Conservation (phyloP, 345 rosid species). For the Melastoma malabathricum region DNA sequence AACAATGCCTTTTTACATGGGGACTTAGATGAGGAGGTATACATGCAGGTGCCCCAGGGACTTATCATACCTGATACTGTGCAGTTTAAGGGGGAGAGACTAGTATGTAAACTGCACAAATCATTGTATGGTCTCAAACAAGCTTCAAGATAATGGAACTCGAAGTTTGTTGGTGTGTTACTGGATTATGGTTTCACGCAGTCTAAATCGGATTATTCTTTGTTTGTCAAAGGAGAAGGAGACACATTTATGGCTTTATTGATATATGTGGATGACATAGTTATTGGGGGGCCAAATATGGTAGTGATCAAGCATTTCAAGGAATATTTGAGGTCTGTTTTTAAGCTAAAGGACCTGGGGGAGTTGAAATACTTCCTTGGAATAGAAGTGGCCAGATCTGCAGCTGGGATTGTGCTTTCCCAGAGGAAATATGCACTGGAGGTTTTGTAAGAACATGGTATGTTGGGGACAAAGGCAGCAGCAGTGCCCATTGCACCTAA, state of each 20-base stretch:
- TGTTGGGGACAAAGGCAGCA: not conserved
- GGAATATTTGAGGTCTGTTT: not conserved
- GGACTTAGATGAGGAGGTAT: no score
- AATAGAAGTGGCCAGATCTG: not conserved
- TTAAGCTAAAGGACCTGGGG: not conserved
- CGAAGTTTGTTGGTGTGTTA: no score
- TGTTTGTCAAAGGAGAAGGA: not conserved
- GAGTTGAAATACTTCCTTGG: not conserved
- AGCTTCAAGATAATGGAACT: not conserved
- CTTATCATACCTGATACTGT: not conserved
- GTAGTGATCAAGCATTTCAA: no score
- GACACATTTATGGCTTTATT: no score
- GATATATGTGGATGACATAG: not conserved
- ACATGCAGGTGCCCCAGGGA: not conserved
- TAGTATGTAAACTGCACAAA: not conserved
- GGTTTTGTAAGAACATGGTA: not conserved
- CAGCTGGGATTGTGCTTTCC: no score
- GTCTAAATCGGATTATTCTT: not conserved
- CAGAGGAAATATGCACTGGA: not conserved
- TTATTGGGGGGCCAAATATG: not conserved
- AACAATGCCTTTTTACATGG: conserved; percentile 1
- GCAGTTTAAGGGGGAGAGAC: no score
- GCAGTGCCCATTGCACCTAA: not conserved
- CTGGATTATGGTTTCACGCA: not conserved
- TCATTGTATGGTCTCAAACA: not conserved